These are phyloP conservation scores for Centrapalus pauciflorus DNA, from an alignment of 129 eudicot genomes.

Conservation along the genomic window DNA sequence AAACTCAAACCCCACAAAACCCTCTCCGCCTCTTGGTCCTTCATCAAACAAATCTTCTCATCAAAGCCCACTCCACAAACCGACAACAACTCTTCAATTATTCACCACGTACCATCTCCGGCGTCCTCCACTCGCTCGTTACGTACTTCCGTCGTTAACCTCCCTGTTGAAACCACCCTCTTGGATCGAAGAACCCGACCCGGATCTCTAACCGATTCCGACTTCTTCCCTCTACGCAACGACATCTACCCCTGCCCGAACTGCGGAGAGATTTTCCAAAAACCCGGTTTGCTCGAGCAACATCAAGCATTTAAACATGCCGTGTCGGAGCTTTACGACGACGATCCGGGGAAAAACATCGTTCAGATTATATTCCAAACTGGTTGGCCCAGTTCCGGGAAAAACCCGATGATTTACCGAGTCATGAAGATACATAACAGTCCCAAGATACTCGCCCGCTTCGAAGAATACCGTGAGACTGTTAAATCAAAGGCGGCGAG, in stretches of 20 bases:
- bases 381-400: slow-evolving; percentile 55
- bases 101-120: slow-evolving; percentile 32
- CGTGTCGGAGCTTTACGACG: slow-evolving; percentile 65
- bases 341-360: slow-evolving; percentile 70
- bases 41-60: slow-evolving; percentile 48
- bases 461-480: slow-evolving; percentile 72
- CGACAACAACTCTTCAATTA: slow-evolving; percentile 19
- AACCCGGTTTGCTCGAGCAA: slow-evolving; percentile 50
- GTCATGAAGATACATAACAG: slow-evolving; percentile 77
- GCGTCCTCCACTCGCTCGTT: slow-evolving; percentile 38
- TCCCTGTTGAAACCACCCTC: background rate
- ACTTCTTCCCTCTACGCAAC: slow-evolving; percentile 46
- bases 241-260: slow-evolving; percentile 66
- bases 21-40: slow-evolving; percentile 44
- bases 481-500: slow-evolving; percentile 55
- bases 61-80: slow-evolving; percentile 8
- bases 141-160: background rate
- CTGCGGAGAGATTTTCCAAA: slow-evolving; percentile 73
- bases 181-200: slow-evolving; percentile 13
- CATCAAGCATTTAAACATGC: slow-evolving; percentile 71
- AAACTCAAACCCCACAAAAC: slow-evolving; percentile 38
- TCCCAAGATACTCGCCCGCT: slow-evolving; percentile 45
- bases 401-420: slow-evolving; percentile 47
- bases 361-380: slow-evolving; percentile 67
- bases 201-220: slow-evolving; percentile 22